A percentile compares a stretch with the other conserved stretches of the same genome.
These are phyloP conservation scores for Yamadazyma sp. DNA, from an alignment of 805 yeast species.

Conservation along the genomic window DNA sequence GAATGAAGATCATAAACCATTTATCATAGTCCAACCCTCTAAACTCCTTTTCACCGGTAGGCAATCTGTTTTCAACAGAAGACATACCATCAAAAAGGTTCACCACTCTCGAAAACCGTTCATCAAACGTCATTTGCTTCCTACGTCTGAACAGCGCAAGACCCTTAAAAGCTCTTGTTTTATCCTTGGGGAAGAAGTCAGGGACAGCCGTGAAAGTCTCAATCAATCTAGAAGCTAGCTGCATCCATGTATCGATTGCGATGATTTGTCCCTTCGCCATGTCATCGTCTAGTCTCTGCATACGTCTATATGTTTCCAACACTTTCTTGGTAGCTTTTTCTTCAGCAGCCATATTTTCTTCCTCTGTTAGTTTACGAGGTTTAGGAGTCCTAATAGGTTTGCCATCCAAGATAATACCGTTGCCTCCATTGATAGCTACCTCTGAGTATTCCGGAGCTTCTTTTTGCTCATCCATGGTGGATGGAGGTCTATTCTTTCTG, in stretches of 20 bases:
- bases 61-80: slow-evolving; percentile 28
- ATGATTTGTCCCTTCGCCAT: slow-evolving; percentile 44
- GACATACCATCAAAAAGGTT: slow-evolving; percentile 58
- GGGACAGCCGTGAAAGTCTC: slow-evolving; percentile 78
- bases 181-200: slow-evolving; percentile 76
- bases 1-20: slow-evolving; percentile 87
- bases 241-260: slow-evolving; percentile 80
- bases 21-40: slow-evolving; percentile 73
- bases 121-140: slow-evolving; percentile 65
- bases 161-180: slow-evolving; percentile 68
- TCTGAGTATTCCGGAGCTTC: background rate
- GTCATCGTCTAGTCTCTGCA: slow-evolving; percentile 48
- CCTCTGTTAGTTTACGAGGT: slow-evolving; percentile 29
- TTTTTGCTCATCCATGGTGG: background rate
- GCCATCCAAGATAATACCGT: slow-evolving; percentile 3
- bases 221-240: slow-evolving; percentile 76
- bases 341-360: slow-evolving; percentile 56
- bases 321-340: slow-evolving; percentile 58
- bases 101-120: slow-evolving; percentile 66
- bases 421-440: background rate
- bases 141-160: slow-evolving; percentile 61
- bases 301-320: slow-evolving; percentile 52
- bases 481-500: background rate
- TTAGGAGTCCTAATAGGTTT: slow-evolving; percentile 14
- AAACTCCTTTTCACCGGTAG: slow-evolving; percentile 57